Conservation (phyloP, 352 stramenopile genomes). For the Sclerospora graminicola region DNA sequence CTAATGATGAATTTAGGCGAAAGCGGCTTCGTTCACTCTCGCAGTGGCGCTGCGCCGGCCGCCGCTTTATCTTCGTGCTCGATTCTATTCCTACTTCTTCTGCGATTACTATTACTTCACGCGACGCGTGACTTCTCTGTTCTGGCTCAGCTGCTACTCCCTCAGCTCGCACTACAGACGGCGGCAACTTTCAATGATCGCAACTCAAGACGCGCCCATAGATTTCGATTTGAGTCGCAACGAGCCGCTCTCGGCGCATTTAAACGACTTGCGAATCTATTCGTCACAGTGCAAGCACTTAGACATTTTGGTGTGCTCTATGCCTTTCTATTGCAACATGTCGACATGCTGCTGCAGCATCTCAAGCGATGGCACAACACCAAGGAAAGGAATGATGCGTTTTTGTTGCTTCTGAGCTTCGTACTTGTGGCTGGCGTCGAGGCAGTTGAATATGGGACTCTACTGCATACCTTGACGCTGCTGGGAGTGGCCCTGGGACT, state of each 20-base stretch:
- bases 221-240: constrained; percentile 1
- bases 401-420: constrained; percentile 36
- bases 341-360: constrained; percentile 34
- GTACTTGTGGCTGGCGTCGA: constrained; percentile 52
- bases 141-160: constrained; percentile 23
- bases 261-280: constrained; percentile 34
- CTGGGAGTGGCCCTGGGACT: constrained; percentile 35
- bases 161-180: constrained; percentile 17
- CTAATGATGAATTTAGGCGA: constrained; percentile 21
- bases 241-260: constrained; percentile 23
- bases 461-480: constrained; percentile 42
- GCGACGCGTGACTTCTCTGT: constrained; percentile 18
- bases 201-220: constrained; percentile 2
- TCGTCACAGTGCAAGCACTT: constrained; percentile 38
- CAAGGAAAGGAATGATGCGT: constrained; percentile 11
- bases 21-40: not conserved
- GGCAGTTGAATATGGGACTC: constrained; percentile 50
- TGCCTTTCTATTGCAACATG: constrained; percentile 53
- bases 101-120: constrained; percentile 12
- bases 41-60: not conserved
- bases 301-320: constrained; percentile 64
- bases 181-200: not conserved
- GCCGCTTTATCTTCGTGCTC: constrained; percentile 3
- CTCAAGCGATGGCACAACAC: constrained; percentile 16
- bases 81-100: constrained; percentile 11